A percentile compares a stretch with the other conserved stretches of the same genome.
Conservation (phyloP, 2,329 filamentous ascomycete genomes). For the Phaeoacremonium minimum region DNA sequence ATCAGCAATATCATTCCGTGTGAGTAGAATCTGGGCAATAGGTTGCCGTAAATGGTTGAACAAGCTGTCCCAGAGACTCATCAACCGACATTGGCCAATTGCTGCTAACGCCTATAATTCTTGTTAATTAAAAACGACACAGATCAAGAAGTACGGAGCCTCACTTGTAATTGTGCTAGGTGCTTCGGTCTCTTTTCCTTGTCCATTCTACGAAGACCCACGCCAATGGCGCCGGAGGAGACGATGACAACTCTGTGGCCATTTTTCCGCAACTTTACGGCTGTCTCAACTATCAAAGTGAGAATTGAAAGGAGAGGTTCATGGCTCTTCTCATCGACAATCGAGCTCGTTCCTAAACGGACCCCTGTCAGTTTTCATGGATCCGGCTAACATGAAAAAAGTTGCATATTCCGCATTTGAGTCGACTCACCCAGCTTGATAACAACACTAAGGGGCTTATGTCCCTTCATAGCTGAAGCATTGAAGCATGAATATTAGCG, state of each 20-base stretch:
- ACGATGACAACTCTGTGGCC: conserved; percentile 94
- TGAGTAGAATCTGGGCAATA: conserved; percentile 90
- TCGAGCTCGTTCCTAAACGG: conserved; percentile 85
- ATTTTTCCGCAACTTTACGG: conserved; percentile 79
- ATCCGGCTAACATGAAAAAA: neutral
- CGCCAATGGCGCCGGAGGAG: conserved; percentile 93
- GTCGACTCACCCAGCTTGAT: conserved; percentile 76
- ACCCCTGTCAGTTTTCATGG: conserved; percentile 4
- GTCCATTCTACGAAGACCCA: conserved; percentile 87
- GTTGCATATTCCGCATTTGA: too few species aligned
- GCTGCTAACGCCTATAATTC: conserved; percentile 78
- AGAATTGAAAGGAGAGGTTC: conserved; percentile 89
- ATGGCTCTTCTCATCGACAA: conserved; percentile 93
- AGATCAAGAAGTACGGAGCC: conserved; percentile 8
- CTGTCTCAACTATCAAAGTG: conserved; percentile 90
- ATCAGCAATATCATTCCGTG: conserved; percentile 93
- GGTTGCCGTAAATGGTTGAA: conserved; percentile 87
- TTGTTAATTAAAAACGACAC: too few species aligned
- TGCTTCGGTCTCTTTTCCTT: conserved; percentile 84
- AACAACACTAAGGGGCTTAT: conserved; percentile 68
- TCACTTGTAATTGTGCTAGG: conserved; percentile 77
- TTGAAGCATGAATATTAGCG: too few species aligned
- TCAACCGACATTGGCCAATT: conserved; percentile 91
- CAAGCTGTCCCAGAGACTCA: conserved; percentile 91
- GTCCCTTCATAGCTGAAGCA: conserved; percentile 62